Evolutionary conservation across 805 yeast species (phyloP).

Genomic region (Wickerhamiella shivajii): DNA sequence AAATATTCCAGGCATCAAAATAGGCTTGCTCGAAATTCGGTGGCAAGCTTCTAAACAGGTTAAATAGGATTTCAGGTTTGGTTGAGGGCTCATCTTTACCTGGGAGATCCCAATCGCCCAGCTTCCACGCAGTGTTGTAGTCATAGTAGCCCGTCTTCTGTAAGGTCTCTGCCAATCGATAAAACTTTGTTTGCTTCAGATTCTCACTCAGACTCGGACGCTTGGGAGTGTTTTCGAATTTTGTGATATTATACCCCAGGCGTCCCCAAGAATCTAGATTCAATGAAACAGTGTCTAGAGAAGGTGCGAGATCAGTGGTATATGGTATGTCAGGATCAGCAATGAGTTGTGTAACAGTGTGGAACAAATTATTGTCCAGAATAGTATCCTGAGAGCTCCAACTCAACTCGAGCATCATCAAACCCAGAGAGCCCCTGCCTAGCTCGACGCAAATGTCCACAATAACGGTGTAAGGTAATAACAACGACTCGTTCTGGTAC

Average conservation of each 20-base stretch:
- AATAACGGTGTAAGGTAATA: background rate
- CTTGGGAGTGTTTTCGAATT: slow-evolving; percentile 3
- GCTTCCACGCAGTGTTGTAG: slow-evolving; percentile 42
- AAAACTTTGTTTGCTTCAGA: background rate
- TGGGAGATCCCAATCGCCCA: slow-evolving; percentile 67
- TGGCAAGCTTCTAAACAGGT: slow-evolving; percentile 29
- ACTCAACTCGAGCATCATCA: slow-evolving; percentile 4
- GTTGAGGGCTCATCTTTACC: slow-evolving; percentile 25
- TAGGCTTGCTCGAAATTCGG: slow-evolving; percentile 3
- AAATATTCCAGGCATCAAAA: background rate
- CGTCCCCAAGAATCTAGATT: slow-evolving; percentile 9
- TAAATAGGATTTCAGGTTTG: slow-evolving; percentile 38
- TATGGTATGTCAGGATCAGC: slow-evolving; percentile 4
- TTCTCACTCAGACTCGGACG: background rate
- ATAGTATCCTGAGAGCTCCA: slow-evolving; percentile 1
- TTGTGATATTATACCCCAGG: slow-evolving; percentile 8
- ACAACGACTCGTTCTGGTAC: background rate
- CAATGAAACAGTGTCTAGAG: slow-evolving; percentile 1
- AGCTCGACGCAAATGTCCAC: background rate
- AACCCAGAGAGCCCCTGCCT: slow-evolving; percentile 1
- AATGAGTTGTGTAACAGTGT: background rate
- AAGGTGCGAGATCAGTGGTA: background rate
- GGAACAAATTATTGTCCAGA: background rate
- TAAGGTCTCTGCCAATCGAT: slow-evolving; percentile 9
- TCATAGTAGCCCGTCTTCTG: slow-evolving; percentile 8